Evolutionary conservation across 2,329 filamentous ascomycete genomes (phyloP).

Genomic region (Cryphonectria carpinicola): DNA sequence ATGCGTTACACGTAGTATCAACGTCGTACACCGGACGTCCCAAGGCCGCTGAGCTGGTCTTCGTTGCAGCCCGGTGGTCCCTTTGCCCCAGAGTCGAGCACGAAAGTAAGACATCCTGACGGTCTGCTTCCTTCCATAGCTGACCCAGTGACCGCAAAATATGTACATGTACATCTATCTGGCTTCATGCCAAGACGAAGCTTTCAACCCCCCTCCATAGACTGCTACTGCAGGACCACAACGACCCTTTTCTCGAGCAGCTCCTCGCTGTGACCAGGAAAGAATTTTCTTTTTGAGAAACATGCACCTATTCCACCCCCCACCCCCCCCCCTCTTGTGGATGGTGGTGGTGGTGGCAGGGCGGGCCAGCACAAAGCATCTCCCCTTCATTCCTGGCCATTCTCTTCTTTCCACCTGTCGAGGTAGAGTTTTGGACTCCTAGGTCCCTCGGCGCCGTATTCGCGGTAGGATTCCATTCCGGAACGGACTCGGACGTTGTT

Average conservation of each 20-base stretch:
- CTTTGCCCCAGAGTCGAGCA: background rate
- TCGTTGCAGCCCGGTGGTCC: background rate
- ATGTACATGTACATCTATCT: background rate
- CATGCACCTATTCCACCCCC: background rate
- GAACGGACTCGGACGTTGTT: conserved; percentile 56
- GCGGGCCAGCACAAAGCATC: background rate
- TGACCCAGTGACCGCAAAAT: background rate
- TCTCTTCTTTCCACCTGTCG: conserved; percentile 69
- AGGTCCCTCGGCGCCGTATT: conserved; percentile 51
- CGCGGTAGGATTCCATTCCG: conserved; percentile 24
- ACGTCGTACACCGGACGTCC: background rate
- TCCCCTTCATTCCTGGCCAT: conserved; percentile 60
- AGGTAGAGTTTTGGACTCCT: conserved; percentile 66
- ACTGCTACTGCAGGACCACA: background rate
- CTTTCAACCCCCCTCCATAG: background rate
- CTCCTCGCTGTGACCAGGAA: background rate
- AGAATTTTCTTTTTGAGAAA: background rate
- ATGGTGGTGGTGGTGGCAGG: too few relatives aligned
- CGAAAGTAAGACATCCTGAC: background rate
- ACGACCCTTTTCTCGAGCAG: background rate
- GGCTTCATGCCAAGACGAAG: background rate
- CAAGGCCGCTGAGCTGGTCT: background rate
- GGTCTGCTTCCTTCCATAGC: background rate
- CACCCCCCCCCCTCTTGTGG: too few relatives aligned
- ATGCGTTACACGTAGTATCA: background rate